Evolutionary conservation across 208 protist species (phyloP), one percentile per base, ranked within the genome.

Genomic region (Wallacemonas rigidus): DNA sequence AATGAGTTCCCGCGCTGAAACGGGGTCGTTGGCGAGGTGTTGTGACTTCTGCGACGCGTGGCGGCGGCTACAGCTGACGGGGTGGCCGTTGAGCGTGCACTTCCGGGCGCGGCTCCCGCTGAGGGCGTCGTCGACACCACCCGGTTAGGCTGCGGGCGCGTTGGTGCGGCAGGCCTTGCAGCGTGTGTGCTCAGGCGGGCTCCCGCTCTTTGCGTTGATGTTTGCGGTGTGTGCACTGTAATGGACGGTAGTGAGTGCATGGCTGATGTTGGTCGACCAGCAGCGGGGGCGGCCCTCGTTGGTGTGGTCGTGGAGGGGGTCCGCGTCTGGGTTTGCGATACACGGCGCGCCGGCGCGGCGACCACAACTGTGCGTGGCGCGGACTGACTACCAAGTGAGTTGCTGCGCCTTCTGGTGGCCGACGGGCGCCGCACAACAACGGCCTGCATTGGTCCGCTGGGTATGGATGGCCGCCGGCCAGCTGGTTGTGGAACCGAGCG

Each of bases 1-100:
- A 62, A 62, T 7, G 56, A 62, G 15, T 62, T 62, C 17, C 5
- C 26, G 17, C 56, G 56, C 36, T 38, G 56, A 9, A 62, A 43
- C 5, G 56, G 14, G 36, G 7, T n/a, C 5, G 36, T 38, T 6
- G 56, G 6, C 17, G 38, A 3, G 56, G 35, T 62, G 56, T 38
- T 62, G 38, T 26, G 26, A 26, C 26, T 26, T 26, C 56, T 40
- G 56, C 15, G 56, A 7, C 56, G 56, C 26, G 26, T 26, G 26
- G 26, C 26, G 26, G 26, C 26, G 26, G 26, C 26, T 26, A 26
- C 26, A 26, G 26, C 26, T 26, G 26, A 26, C 26, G 26, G 26
- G 26, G 26, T 26, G 26, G 26, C 26, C 26, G 26, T 26, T 26
- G 26, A 26, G 26, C 26, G 26, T 26, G 26, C 26, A 26, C 26